Evolutionary conservation across 805 yeast species (phyloP).

Genomic region (Ogataea pilisensis): DNA sequence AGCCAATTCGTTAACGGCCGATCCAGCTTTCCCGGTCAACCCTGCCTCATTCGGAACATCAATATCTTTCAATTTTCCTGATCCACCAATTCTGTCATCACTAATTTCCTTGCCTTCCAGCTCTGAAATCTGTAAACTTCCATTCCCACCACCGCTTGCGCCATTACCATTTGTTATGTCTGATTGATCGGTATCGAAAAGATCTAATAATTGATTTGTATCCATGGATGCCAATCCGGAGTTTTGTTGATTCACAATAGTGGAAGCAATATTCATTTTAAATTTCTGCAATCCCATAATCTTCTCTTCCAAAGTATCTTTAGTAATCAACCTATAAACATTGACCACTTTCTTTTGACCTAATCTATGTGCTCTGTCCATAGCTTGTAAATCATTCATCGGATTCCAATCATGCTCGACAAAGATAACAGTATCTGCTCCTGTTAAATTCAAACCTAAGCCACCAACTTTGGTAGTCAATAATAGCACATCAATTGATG

Average conservation of each 20-base stretch:
- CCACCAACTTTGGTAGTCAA: slow-evolving; percentile 98
- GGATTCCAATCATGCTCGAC: slow-evolving; percentile 99
- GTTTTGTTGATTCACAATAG: slow-evolving; percentile 94
- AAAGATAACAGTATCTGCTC: slow-evolving; percentile 98
- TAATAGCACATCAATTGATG: slow-evolving; percentile 88
- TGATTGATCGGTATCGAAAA: slow-evolving; percentile 71
- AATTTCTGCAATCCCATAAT: slow-evolving; percentile 98
- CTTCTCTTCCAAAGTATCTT: slow-evolving; percentile 91
- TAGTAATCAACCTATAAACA: slow-evolving; percentile 90
- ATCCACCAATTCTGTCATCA: slow-evolving; percentile 22
- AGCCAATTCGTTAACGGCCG: slow-evolving; percentile 81
- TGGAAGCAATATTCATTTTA: slow-evolving; percentile 95
- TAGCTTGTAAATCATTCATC: slow-evolving; percentile 97
- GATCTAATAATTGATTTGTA: slow-evolving; percentile 85
- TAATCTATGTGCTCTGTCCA: slow-evolving; percentile 97
- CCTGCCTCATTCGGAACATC: slow-evolving; percentile 61
- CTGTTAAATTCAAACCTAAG: slow-evolving; percentile 93
- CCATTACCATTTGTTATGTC: slow-evolving; percentile 30
- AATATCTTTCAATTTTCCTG: slow-evolving; percentile 17
- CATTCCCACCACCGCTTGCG: not conserved
- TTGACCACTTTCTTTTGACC: slow-evolving; percentile 98
- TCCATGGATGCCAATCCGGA: slow-evolving; percentile 96
- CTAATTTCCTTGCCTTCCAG: slow-evolving; percentile 2
- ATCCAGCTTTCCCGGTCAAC: slow-evolving; percentile 78
- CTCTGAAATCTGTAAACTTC: not conserved